Evolutionary conservation across 2,329 filamentous ascomycete genomes (phyloP).

Genomic region (Colletotrichum scovillei): DNA sequence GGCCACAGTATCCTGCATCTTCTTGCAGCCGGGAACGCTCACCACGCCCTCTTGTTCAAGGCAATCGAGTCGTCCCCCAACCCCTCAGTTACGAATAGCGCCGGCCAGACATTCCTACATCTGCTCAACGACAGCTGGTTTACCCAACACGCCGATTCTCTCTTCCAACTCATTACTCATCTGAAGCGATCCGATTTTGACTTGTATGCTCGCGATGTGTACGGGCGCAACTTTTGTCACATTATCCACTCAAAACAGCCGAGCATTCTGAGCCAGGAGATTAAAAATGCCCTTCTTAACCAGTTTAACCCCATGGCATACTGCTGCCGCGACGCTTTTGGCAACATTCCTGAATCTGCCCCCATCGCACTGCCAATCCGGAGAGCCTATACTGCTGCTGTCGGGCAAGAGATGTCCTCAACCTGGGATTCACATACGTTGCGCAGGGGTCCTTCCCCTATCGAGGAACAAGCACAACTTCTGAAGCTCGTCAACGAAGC

Average conservation of each 20-base stretch:
- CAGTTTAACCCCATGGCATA: constrained; percentile 45
- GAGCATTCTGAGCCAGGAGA: constrained; percentile 41
- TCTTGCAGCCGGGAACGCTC: constrained; percentile 51
- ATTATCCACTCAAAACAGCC: constrained; percentile 45
- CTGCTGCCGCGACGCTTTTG: constrained; percentile 62
- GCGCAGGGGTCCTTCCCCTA: constrained; percentile 4
- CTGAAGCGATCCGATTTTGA: constrained; percentile 41
- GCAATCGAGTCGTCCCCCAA: constrained; percentile 38
- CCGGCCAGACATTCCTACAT: constrained; percentile 62
- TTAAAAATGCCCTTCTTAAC: constrained; percentile 48
- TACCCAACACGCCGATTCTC: constrained; percentile 38
- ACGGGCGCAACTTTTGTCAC: constrained; percentile 66
- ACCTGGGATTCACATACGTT: neutral
- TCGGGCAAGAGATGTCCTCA: constrained; percentile 25
- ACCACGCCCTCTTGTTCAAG: constrained; percentile 43
- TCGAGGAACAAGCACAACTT: constrained; percentile 46
- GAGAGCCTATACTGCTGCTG: constrained; percentile 29
- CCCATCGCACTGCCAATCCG: constrained; percentile 35
- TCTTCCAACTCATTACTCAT: constrained; percentile 42
- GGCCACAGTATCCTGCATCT: constrained; percentile 61
- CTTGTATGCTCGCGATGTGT: constrained; percentile 56
- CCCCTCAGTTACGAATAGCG: constrained; percentile 48
- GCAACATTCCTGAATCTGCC: constrained; percentile 41
- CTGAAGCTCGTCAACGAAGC: constrained; percentile 50
- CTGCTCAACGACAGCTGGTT: constrained; percentile 52